Evolutionary conservation across 495 filamentous ascomycete genomes (phyloP).

Genomic region (Neurospora terricola): DNA sequence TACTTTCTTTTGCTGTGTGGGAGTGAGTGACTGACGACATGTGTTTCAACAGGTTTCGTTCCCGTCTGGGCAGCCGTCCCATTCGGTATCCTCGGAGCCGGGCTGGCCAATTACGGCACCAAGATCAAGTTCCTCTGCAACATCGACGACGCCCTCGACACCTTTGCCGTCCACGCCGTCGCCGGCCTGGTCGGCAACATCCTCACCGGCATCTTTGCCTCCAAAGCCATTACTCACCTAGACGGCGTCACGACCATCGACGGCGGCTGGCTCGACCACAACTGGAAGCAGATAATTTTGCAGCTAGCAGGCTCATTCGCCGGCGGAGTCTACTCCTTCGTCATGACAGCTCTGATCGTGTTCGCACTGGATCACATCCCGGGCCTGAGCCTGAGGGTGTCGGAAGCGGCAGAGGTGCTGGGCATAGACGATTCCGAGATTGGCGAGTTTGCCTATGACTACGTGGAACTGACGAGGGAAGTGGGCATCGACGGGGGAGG

Average conservation of each 20-base stretch:
- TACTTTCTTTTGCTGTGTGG: background rate
- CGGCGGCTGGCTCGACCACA: conserved; percentile 86
- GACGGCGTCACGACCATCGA: conserved; percentile 60
- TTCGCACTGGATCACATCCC: conserved; percentile 83
- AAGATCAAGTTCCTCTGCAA: conserved; percentile 87
- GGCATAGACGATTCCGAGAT: conserved; percentile 95
- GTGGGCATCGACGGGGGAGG: conserved; percentile 48
- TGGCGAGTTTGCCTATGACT: conserved; percentile 96
- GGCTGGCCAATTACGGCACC: conserved; percentile 87
- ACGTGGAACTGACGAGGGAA: conserved; percentile 85
- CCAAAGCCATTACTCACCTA: conserved; percentile 85
- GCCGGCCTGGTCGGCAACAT: conserved; percentile 88
- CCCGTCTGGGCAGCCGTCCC: conserved; percentile 87
- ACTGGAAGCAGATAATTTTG: conserved; percentile 83
- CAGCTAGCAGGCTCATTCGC: conserved; percentile 82
- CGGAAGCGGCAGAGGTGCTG: conserved; percentile 77
- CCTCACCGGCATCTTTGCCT: conserved; percentile 82
- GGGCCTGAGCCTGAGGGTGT: conserved; percentile 67
- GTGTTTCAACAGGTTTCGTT: no score
- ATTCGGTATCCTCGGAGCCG: conserved; percentile 75
- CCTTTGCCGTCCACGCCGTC: conserved; percentile 85
- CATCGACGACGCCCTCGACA: conserved; percentile 87
- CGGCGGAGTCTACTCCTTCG: conserved; percentile 80
- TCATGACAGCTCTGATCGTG: conserved; percentile 74
- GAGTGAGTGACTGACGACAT: no score